Evolutionary conservation across 306 rosid species (phyloP), one percentile per base, ranked within the genome.

Genomic region (Vachellia collinsii): DNA sequence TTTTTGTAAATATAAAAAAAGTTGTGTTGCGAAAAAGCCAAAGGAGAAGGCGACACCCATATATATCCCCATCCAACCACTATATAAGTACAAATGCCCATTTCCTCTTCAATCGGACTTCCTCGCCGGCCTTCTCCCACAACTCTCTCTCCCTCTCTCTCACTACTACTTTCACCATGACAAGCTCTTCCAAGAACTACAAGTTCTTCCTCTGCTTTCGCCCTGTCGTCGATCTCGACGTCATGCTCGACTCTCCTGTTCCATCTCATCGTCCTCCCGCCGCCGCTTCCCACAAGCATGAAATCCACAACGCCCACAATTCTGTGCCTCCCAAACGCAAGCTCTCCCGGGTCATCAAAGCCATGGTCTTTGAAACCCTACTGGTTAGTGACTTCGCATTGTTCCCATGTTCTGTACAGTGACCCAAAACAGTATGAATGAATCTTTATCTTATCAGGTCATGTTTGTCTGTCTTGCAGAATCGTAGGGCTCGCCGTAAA

Each of bases 181-280:
- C 78, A 78, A 85, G 47, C 88, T 82, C 77, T 44, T 71, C 92
- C 19, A 87, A 77, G 62, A 90, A 77, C 88, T 88, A 79, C 86
- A 92, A 86, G 85, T 75, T 88, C 74, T 80, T 91, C 63, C 90
- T 84, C 56, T 94, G 97, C 75, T 92, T 91, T 80, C 95, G 93
- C 70, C 94, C 97, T 54, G 88, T 82, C 2, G 88, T 82, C 14
- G 92, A 91, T 59, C 83, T 90, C 77, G 97, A 88, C 74, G 72
- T 69, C 72, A 66, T 81, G 84, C 80, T 86, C 1, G 83, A 92
- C 7, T 59, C 92, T 12, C 25, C 75, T 70, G 74, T 61, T 42
- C 11, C 61, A 3, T 29, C 77, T 34, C 70, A 70, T 74, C 65
- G 9, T 25, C n/a, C 62, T 25, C 22, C 23, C 6, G 8, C 10